Evolutionary conservation across 129 eudicot species (phyloP).

Genomic region (Chrysanthemum lavandulifolium): DNA sequence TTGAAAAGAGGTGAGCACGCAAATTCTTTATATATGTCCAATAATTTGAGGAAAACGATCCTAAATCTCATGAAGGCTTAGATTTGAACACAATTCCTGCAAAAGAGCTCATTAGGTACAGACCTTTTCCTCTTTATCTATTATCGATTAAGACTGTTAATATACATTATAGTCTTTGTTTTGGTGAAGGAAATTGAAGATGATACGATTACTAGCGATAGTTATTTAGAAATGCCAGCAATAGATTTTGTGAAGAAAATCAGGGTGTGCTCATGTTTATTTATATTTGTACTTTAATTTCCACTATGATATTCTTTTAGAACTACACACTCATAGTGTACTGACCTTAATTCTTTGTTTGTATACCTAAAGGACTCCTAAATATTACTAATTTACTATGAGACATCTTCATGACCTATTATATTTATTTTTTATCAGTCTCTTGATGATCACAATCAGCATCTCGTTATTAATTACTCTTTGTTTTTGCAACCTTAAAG

Average conservation of each 20-base stretch:
- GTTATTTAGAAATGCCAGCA: constrained; percentile 74
- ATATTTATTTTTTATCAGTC: neutral
- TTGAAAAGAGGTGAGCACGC: too few species aligned
- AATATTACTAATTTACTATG: neutral
- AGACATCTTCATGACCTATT: neutral
- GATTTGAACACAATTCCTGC: constrained; percentile 61
- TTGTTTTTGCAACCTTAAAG: constrained; percentile 38
- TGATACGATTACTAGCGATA: constrained; percentile 64
- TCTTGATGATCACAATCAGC: neutral
- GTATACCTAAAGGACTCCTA: neutral
- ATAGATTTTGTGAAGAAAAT: constrained; percentile 85
- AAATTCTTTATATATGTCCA: too few species aligned
- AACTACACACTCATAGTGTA: neutral
- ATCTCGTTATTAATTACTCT: neutral
- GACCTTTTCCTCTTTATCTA: neutral
- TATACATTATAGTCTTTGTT: neutral
- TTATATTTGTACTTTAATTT: constrained; percentile 3
- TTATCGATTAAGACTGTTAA: too few species aligned
- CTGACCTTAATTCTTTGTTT: neutral
- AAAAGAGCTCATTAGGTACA: constrained; percentile 67
- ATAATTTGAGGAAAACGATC: constrained; percentile 76
- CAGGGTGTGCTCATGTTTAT: constrained; percentile 26
- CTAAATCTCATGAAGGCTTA: constrained; percentile 80
- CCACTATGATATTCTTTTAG: constrained; percentile 7
- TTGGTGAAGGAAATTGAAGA: constrained; percentile 79